phyloP scores from a whole-genome alignment of 2,329 filamentous ascomycete species.

The Aspergillus clavatus region DNA sequence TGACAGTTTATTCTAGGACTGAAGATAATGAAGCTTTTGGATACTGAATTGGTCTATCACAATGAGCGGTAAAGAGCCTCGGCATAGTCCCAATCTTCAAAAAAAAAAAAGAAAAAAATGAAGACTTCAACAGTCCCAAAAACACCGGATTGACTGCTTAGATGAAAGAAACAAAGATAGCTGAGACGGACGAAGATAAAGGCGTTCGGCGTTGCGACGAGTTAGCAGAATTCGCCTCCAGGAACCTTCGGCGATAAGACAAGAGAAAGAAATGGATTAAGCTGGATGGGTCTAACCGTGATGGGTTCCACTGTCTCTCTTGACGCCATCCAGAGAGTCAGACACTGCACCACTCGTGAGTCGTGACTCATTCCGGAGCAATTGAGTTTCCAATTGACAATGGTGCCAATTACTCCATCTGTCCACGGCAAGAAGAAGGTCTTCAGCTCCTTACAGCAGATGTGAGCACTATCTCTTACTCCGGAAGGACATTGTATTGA shows the following conservation, averaged over 20 bases:
- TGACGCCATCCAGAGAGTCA: neutral
- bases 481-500: too few relatives aligned
- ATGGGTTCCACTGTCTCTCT: conserved; percentile 3
- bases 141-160: neutral
- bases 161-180: conserved; percentile 4
- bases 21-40: neutral
- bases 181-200: conserved; percentile 2
- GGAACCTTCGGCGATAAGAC: conserved; percentile 1
- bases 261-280: conserved; percentile 4
- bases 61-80: neutral
- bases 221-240: conserved; percentile 3
- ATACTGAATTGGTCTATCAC: too few relatives aligned
- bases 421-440: too few relatives aligned
- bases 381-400: too few relatives aligned
- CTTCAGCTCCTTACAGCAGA: too few relatives aligned
- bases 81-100: neutral
- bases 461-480: too few relatives aligned
- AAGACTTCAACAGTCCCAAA: neutral
- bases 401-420: too few relatives aligned
- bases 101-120: too few relatives aligned
- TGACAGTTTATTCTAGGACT: conserved; percentile 9
- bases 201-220: neutral
- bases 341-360: too few relatives aligned
- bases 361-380: neutral
- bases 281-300: conserved; percentile 1